phyloP scores from a whole-genome alignment of 2,329 filamentous ascomycete genomes.

The Dothistroma septosporum region DNA sequence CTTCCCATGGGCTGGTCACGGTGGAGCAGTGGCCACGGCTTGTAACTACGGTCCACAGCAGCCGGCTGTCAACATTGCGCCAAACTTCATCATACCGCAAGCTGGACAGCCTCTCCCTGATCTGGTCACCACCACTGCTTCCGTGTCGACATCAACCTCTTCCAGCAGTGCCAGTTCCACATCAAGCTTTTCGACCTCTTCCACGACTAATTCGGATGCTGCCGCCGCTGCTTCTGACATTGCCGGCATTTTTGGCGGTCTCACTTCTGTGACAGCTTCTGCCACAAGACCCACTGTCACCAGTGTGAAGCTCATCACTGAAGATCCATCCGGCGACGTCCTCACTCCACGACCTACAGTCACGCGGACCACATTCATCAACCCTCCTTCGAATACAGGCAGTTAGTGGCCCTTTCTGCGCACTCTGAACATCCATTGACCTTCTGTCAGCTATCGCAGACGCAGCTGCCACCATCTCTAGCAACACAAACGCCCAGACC shows the following conservation, averaged over 20 bases:
- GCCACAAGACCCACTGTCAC: constrained; percentile 21
- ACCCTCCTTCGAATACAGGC: constrained; percentile 3
- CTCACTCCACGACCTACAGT: constrained; percentile 9
- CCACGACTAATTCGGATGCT: constrained; percentile 11
- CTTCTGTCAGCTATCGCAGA: not conserved
- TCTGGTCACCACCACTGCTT: constrained; percentile 10
- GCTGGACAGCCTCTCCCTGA: constrained; percentile 10
- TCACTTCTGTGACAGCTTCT: constrained; percentile 11
- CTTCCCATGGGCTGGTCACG: constrained; percentile 23
- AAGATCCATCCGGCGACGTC: constrained; percentile 13
- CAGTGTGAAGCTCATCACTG: constrained; percentile 21
- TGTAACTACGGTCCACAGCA: constrained; percentile 21
- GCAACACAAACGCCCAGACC: not conserved
- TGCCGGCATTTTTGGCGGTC: constrained; percentile 16
- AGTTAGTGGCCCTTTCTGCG: not conserved
- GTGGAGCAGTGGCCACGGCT: constrained; percentile 6
- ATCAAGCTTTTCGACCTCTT: constrained; percentile 8
- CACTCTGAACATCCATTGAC: not conserved
- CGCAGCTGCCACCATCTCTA: not conserved
- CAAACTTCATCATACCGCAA: constrained; percentile 32
- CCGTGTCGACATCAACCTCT: not conserved
- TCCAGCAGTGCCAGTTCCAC: constrained; percentile 6
- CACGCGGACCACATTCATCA: constrained; percentile 11
- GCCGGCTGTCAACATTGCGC: constrained; percentile 32
- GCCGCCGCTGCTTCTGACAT: constrained; percentile 20